Evolutionary conservation across 768 basidiomycete genomes (phyloP), one percentile per base, ranked within the genome.

Genomic region (Termitomyces sp.): DNA sequence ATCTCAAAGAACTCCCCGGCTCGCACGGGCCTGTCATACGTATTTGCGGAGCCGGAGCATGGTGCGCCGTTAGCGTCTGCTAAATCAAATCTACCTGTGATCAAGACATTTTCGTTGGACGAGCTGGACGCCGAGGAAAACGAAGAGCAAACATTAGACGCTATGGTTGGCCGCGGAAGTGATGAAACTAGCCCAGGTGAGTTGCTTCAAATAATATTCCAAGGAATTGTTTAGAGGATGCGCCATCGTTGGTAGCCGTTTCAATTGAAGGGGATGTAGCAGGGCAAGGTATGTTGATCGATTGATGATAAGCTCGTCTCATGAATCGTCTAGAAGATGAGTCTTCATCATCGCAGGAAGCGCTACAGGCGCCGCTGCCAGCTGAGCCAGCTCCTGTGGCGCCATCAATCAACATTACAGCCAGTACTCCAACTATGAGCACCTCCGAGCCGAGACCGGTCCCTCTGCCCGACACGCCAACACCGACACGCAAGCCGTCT

Each of bases 11-110:
- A 40, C n/a, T 53, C 52, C 0, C 26, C 52, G 38, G 52, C 52
- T 42, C n/a, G 38, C 26, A 57, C 72, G 18, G 54, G 63, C 18
- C 59, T 79, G 20, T 77, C 78, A 3, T 64, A 75, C 32, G 73
- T 80, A 2, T 42, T 76, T 59, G 80, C 77, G 26, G 73, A 76
- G 67, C 75, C 80, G 1, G 72, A 80, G 59, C 79, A 73, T 57
- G 73, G 74, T 58, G 67, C 70, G 6, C 69, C 71, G 3, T 62
- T 72, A 20, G 65, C 69, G 22, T 71, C 75, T 22, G 78, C 76
- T 26, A 66, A 67, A 22, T 69, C 72, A 40, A 71, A 65, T 50
- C 61, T 79, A 42, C 78, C 76, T 26, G 4, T 35, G 14, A 22
- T 47, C 5, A 45, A 38, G 43, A 58, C 54, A 12, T 35, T 32